Percentiles rank a stretch among this genome's conserved stretches.
phyloP scores from a whole-genome alignment of 31 red algal genomes.

The Porphyra umbilicalis region DNA sequence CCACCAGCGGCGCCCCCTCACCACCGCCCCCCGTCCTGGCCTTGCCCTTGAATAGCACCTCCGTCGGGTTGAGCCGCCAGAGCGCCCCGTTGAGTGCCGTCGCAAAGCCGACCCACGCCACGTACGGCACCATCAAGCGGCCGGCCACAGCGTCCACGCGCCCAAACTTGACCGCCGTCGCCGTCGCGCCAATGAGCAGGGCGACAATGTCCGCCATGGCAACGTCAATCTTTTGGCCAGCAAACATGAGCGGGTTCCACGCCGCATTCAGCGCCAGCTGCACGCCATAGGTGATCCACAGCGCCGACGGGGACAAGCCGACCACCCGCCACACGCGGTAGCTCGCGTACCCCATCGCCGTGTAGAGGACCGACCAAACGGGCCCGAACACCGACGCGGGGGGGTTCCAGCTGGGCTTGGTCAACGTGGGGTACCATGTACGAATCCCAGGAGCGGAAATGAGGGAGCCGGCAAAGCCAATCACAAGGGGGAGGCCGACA shows the following conservation, averaged over 20 bases:
- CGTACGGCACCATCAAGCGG: background rate
- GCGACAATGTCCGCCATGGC: background rate
- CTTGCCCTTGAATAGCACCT: background rate
- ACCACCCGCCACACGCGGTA: background rate
- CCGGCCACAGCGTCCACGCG: background rate
- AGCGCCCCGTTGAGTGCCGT: background rate
- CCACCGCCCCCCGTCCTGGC: background rate
- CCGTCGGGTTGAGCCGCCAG: background rate
- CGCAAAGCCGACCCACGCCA: background rate
- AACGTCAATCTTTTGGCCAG: background rate
- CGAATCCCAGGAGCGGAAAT: background rate
- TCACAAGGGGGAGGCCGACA: background rate
- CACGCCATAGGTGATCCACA: slow-evolving; percentile 2
- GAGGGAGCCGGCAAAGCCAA: slow-evolving; percentile 3
- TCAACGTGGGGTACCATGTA: background rate
- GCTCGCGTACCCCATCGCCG: background rate
- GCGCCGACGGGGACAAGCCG: background rate
- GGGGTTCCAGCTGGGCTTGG: background rate
- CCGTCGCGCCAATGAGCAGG: background rate
- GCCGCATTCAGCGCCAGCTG: slow-evolving; percentile 2
- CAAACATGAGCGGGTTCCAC: slow-evolving; percentile 7
- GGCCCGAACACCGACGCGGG: background rate
- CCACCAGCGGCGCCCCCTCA: background rate
- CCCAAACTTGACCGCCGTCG: background rate
- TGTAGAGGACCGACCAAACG: slow-evolving; percentile 6